Evolutionary conservation across 192 early-diverging fungal species (phyloP).

Genomic region (Podila epicladia): DNA sequence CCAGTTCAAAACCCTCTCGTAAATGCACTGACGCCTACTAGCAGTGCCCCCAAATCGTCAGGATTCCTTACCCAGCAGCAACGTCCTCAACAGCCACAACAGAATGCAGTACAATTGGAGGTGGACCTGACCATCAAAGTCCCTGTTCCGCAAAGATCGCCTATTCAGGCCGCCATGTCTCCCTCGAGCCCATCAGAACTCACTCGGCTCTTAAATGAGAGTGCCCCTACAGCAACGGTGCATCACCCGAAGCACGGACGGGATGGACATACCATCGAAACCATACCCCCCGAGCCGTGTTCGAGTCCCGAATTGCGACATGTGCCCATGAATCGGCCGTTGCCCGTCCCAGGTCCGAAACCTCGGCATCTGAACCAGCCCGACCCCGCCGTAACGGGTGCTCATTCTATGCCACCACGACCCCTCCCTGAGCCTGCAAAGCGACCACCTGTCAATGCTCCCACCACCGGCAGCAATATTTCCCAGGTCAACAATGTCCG

Average conservation of each 20-base stretch:
- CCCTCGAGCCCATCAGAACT: constrained; percentile 13
- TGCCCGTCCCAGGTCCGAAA: constrained; percentile 39
- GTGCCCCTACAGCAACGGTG: background rate
- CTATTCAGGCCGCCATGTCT: background rate
- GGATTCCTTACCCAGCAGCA: constrained; percentile 7
- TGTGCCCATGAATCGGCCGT: constrained; percentile 33
- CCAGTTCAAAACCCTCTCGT: constrained; percentile 12
- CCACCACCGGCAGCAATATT: background rate
- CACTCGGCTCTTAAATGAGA: constrained; percentile 14
- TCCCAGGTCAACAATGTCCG: background rate
- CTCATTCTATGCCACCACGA: background rate
- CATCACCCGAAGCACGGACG: constrained; percentile 13
- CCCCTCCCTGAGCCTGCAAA: background rate
- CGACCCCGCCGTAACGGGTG: background rate
- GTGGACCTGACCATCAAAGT: constrained; percentile 20
- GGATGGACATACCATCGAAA: constrained; percentile 11
- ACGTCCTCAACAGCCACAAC: background rate
- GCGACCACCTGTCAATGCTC: background rate
- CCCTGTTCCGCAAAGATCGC: background rate
- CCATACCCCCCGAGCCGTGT: constrained; percentile 3
- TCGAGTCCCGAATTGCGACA: constrained; percentile 20
- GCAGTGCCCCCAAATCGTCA: constrained; percentile 9
- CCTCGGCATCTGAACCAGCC: constrained; percentile 23
- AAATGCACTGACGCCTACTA: constrained; percentile 8
- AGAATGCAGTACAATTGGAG: background rate